These are phyloP conservation scores for Agaricus blazei DNA, from an alignment of 768 basidiomycete species.

Conservation along the genomic window DNA sequence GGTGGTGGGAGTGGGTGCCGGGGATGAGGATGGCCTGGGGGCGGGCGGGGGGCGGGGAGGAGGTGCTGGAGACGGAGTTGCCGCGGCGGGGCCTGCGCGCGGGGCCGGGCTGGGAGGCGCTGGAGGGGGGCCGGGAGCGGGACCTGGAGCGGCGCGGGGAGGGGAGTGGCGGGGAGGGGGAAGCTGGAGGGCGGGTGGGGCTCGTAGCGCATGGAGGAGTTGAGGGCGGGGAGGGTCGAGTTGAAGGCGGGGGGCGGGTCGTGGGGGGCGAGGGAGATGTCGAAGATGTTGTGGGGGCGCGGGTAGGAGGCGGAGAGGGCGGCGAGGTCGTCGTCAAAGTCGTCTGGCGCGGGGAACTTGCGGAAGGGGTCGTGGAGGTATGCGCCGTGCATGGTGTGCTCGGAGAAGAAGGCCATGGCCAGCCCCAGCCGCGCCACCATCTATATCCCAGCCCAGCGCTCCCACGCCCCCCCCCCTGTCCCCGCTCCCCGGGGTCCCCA, in stretches of 20 bases:
- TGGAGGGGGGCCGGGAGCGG: slow-evolving; percentile 12
- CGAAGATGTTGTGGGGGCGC: slow-evolving; percentile 51
- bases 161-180: slow-evolving; percentile 21
- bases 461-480: slow-evolving; percentile 9
- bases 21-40: slow-evolving; percentile 75
- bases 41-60: slow-evolving; percentile 41
- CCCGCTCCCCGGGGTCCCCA: slow-evolving; percentile 9
- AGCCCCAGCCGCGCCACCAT: neutral
- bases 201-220: slow-evolving; percentile 47
- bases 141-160: slow-evolving; percentile 22
- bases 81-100: slow-evolving; percentile 50
- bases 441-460: neutral
- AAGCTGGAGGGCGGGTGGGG: slow-evolving; percentile 22
- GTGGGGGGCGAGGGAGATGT: slow-evolving; percentile 37
- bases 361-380: slow-evolving; percentile 53
- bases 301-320: slow-evolving; percentile 23
- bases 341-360: slow-evolving; percentile 41
- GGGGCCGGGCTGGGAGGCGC: slow-evolving; percentile 7
- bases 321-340: slow-evolving; percentile 68
- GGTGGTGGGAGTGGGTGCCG: slow-evolving; percentile 12
- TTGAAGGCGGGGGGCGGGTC: slow-evolving; percentile 35
- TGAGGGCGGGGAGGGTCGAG: slow-evolving; percentile 45
- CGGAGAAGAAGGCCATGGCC: slow-evolving; percentile 33
- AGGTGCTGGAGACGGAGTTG: slow-evolving; percentile 54
- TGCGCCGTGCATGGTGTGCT: slow-evolving; percentile 30